Base-by-base conservation (phyloP, 345 rosid genomes). In the Boechera stricta region DNA sequence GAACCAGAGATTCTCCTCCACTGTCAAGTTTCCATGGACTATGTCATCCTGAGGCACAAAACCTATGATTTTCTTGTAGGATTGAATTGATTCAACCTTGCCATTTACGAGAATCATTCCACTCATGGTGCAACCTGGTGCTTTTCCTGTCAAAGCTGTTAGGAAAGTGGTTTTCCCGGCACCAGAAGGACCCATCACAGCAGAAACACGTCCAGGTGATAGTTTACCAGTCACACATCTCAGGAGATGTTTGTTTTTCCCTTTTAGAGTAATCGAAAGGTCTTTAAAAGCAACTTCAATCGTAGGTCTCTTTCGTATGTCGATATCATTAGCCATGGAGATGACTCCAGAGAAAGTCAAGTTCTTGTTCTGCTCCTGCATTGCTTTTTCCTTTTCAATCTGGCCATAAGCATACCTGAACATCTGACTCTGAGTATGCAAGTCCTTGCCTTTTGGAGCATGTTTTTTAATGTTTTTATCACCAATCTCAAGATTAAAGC, bases 101-200 rank as follows among this genome's bases (percentile, higher is more conserved):
- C 97, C 98, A 76, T 96, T 96, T 64, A 96, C 86, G 55, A 87
- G 92, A 85, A 96, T 84, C 82, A 75, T 81, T 41, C 98, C 98
- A 62, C 69, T 77, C 85, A 86, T 84, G 47, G 69, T 75, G 82
- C 99, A 93, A 58, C 93, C 99, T 8, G 88, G 72, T 80, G 90
- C 88, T 84, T 90, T 89, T 35, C 99, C 99, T 13, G 92, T 90
- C 77, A 96, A 81, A 82, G 99, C 97, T 70, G 93, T 88, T 56
- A 96, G 87, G 81, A 96, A 96, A 28, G 99, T 96, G 7, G 99
- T 91, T 80, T 96, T 96, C 42, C 99, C 99, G 5, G 99, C 98
- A 29, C 98, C 99, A 33, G 99, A 96, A 42, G 99, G 98, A 59
- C 98, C 99, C 98, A 93, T 96, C 45, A 96, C 99, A 44, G 98